Evolutionary conservation across 2,329 filamentous ascomycete species (phyloP), one percentile per base, ranked within the genome.

Genomic region (Fusarium citri): DNA sequence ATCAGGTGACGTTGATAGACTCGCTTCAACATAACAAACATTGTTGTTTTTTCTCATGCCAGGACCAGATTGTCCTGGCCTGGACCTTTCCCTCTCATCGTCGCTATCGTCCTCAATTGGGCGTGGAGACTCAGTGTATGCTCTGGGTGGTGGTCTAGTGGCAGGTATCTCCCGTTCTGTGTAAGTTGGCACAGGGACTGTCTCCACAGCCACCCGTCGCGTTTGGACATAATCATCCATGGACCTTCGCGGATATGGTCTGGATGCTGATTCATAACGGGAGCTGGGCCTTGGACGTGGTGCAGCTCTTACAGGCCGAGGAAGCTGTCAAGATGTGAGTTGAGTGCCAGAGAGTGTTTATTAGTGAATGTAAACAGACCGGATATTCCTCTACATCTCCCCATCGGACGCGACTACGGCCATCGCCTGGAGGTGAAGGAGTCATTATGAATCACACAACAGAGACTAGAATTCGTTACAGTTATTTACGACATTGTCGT

Each of bases 91-190:
- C 26, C 56, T 50, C 18, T 37, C 55, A 22, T 48, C 48, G 41
- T 65, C 47, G 28, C 55, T 59, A 6, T 71, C 67, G 14, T 60
- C 60, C 12, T 72, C 70, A 25, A 72, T 71, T 43, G 58, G 70
- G 20, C 48, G 58, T 4, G 69, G 70, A 40, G 69, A 72, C 49
- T 64, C 66, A 5, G 69, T 70, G 23, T 68, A 56, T 45, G 48
- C 42, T 59, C 47, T 49, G 15, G 46, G 40, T 16, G 54, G 49
- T 8, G 54, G 49, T 7, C 48, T 47, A 22, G 34, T 22, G 18
- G 58, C 28, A 28, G 47, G 37, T 12, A 28, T 34, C 34, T 53
- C 50, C 54, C 50, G 56, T 14, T 64, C 42, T 11, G 43, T 45
- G 25, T 41, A 45, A 18, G 43, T 25, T 10, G 43, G 26, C 14